Conservation (phyloP, 495 filamentous ascomycete species). For the Rhypophila decipiens region DNA sequence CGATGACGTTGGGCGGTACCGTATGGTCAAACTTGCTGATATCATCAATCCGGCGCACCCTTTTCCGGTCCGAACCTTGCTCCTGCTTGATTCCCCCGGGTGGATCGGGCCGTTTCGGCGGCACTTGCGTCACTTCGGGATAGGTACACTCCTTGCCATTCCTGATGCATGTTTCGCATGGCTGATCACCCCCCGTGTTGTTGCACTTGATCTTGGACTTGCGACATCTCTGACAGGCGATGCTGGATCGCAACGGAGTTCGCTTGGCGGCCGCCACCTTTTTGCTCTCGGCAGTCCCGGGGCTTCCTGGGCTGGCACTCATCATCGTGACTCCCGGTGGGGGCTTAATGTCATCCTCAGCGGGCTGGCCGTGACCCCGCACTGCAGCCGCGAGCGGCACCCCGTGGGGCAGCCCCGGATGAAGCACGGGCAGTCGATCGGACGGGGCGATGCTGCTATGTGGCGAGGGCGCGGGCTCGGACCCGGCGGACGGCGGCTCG, state of each 20-base stretch:
- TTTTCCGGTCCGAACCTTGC: slow-evolving; percentile 56
- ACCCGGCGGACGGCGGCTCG: slow-evolving; percentile 13
- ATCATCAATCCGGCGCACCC: slow-evolving; percentile 49
- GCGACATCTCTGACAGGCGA: slow-evolving; percentile 72
- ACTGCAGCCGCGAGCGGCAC: slow-evolving; percentile 16
- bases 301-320: slow-evolving; percentile 22
- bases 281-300: slow-evolving; percentile 31
- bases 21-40: slow-evolving; percentile 34
- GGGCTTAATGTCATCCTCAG: slow-evolving; percentile 22
- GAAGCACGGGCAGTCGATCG: slow-evolving; percentile 18
- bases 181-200: slow-evolving; percentile 60
- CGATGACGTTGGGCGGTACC: slow-evolving; percentile 22
- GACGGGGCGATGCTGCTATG: neutral
- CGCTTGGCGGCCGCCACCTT: slow-evolving; percentile 44
- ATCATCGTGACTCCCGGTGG: slow-evolving; percentile 15
- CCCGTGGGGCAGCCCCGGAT: slow-evolving; percentile 25
- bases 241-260: slow-evolving; percentile 65
- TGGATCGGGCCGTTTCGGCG: slow-evolving; percentile 53
- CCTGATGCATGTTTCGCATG: slow-evolving; percentile 71
- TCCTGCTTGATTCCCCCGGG: slow-evolving; percentile 46
- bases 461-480: slow-evolving; percentile 7
- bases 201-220: slow-evolving; percentile 80
- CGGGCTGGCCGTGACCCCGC: slow-evolving; percentile 12
- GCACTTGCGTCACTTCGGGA: slow-evolving; percentile 52
- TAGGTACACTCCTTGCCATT: slow-evolving; percentile 74